Conservation (phyloP, 164 flowering plant genomes). For the Stephania cephalantha region DNA sequence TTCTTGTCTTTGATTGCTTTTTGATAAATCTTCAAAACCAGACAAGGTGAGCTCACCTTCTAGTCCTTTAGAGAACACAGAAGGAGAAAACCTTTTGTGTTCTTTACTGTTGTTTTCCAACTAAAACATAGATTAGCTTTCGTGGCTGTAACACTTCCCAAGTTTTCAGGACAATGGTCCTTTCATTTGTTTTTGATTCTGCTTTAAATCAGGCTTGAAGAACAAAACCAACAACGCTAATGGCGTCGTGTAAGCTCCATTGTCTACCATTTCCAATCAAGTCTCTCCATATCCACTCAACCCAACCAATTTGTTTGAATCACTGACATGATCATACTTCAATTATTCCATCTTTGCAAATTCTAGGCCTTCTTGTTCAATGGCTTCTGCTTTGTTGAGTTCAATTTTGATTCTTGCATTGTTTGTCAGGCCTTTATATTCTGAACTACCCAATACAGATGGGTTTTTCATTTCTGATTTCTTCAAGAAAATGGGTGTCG, state of each 20-base stretch:
- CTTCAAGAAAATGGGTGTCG: slow-evolving; percentile 52
- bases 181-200: background rate
- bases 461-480: slow-evolving; percentile 60
- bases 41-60: slow-evolving; percentile 25
- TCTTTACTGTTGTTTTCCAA: background rate
- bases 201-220: background rate
- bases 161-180: slow-evolving; percentile 2
- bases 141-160: slow-evolving; percentile 7
- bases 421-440: slow-evolving; percentile 33
- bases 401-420: slow-evolving; percentile 36
- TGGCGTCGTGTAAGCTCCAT: background rate
- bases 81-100: background rate
- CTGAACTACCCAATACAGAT: slow-evolving; percentile 77
- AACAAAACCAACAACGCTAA: background rate
- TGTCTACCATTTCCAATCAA: background rate
- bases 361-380: slow-evolving; percentile 20
- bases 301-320: slow-evolving; percentile 2
- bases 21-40: slow-evolving; percentile 21
- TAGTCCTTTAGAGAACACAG: slow-evolving; percentile 1
- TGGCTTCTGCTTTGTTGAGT: slow-evolving; percentile 39
- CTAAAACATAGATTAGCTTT: background rate
- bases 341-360: slow-evolving; percentile 2
- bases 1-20: slow-evolving; percentile 23
- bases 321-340: slow-evolving; percentile 5
- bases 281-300: background rate